A percentile compares a stretch with the other conserved stretches of the same genome.
These are phyloP conservation scores for Leptoxyphium fumago DNA, from an alignment of 2,329 filamentous ascomycete genomes.

Conservation along the genomic window DNA sequence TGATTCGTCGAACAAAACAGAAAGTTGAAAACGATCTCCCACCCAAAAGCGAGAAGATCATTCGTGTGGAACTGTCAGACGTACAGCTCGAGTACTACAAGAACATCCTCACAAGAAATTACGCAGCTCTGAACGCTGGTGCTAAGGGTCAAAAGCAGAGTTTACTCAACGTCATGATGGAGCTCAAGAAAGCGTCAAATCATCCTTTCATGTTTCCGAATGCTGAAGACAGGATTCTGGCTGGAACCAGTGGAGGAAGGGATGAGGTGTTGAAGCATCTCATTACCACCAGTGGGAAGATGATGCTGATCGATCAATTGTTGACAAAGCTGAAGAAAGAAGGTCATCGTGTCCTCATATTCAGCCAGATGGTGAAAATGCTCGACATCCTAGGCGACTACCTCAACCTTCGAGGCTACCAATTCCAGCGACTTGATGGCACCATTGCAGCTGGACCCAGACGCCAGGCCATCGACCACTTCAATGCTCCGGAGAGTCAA, in stretches of 20 bases:
- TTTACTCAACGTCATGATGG: conserved; percentile 97
- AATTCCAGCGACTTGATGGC: conserved; percentile 87
- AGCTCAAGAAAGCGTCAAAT: conserved; percentile 97
- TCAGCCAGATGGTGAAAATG: conserved; percentile 99
- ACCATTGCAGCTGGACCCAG: conserved; percentile 81
- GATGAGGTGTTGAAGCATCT: conserved; percentile 86
- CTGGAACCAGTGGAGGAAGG: conserved; percentile 53
- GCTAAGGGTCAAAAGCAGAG: conserved; percentile 87
- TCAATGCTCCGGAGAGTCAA: conserved; percentile 89
- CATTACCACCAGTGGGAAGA: conserved; percentile 95
- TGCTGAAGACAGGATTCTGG: conserved; percentile 74
- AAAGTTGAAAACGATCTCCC: conserved; percentile 94
- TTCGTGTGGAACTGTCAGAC: conserved; percentile 91
- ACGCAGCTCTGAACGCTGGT: conserved; percentile 82
- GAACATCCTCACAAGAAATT: conserved; percentile 94
- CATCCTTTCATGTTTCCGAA: conserved; percentile 97
- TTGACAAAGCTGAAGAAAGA: conserved; percentile 85
- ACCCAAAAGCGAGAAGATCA: conserved; percentile 96
- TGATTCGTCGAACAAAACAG: conserved; percentile 89
- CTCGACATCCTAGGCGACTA: conserved; percentile 93
- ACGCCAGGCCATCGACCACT: conserved; percentile 92
- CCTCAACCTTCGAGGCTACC: conserved; percentile 79
- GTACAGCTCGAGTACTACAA: conserved; percentile 98
- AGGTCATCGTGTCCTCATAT: conserved; percentile 89
- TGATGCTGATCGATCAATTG: conserved; percentile 97